phyloP scores from a whole-genome alignment of 177 flowering plant genomes.

The Vitis hybrid region DNA sequence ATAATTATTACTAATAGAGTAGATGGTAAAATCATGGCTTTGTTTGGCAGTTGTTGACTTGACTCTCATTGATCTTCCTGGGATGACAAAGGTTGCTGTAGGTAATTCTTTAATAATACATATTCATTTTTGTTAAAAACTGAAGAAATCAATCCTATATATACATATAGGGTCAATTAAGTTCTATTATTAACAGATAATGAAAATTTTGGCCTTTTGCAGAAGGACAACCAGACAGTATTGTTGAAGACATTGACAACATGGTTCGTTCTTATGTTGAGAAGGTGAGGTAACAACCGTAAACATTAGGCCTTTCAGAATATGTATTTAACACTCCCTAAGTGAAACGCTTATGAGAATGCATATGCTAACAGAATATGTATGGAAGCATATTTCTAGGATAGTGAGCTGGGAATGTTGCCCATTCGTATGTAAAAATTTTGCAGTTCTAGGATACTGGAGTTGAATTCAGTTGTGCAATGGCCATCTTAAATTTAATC shows the following conservation, averaged over 20 bases:
- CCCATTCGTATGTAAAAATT: too few species aligned
- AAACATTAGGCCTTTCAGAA: too few species aligned
- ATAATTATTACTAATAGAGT: too few species aligned
- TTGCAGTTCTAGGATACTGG: too few species aligned
- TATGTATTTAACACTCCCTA: too few species aligned
- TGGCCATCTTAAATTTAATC: too few species aligned
- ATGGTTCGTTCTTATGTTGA: slow-evolving; percentile 95
- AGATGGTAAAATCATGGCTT: slow-evolving; percentile 6
- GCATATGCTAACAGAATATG: too few species aligned
- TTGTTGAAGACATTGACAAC: slow-evolving; percentile 88
- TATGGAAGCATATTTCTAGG: too few species aligned
- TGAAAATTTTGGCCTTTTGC: slow-evolving; percentile 22
- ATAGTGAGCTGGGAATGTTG: too few species aligned
- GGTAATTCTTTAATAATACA: slow-evolving; percentile 41
- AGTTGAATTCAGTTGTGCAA: too few species aligned
- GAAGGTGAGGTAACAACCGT: slow-evolving; percentile 46
- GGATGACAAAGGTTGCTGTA: slow-evolving; percentile 95
- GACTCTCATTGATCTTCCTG: slow-evolving; percentile 96
- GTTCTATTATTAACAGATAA: neutral
- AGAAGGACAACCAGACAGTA: slow-evolving; percentile 93
- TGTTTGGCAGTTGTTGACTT: slow-evolving; percentile 83
- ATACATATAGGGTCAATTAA: too few species aligned
- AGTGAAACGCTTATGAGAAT: too few species aligned
- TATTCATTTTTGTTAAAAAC: neutral
- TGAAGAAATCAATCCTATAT: neutral